These are phyloP conservation scores for Nigrograna mackinnonii DNA, from an alignment of 2,329 filamentous ascomycete genomes.

Conservation along the genomic window DNA sequence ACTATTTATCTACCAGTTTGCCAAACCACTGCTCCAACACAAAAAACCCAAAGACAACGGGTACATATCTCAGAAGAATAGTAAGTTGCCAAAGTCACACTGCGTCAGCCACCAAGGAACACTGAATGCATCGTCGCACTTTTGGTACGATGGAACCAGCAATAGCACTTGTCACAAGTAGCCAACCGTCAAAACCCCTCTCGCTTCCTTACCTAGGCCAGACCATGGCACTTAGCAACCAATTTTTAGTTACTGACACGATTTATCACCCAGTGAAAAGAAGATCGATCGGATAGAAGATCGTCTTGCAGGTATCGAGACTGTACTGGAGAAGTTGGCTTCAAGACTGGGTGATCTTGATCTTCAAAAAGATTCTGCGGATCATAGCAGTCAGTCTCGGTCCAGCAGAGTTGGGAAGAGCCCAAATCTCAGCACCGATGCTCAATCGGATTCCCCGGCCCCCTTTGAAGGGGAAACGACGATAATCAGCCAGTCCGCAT, in stretches of 20 bases:
- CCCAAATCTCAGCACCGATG: conserved; percentile 20
- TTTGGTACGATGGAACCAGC: too few species aligned
- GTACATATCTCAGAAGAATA: conserved; percentile 43
- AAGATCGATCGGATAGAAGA: conserved; percentile 59
- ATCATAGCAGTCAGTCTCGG: conserved; percentile 26
- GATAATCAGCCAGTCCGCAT: conserved; percentile 51
- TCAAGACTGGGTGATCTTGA: conserved; percentile 30
- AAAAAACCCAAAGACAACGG: conserved; percentile 35
- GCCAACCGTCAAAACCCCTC: too few species aligned
- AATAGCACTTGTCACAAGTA: too few species aligned
- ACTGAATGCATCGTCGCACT: too few species aligned
- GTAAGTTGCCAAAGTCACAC: too few species aligned
- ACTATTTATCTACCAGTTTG: too few species aligned
- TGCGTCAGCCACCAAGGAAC: too few species aligned
- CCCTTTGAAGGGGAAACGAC: conserved; percentile 56
- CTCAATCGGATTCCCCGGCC: conserved; percentile 24
- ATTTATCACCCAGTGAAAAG: conserved; percentile 49
- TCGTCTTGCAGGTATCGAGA: conserved; percentile 53
- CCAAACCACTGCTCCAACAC: conserved; percentile 32
- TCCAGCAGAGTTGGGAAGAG: conserved; percentile 19
- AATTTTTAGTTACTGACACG: too few species aligned
- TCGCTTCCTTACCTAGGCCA: too few species aligned
- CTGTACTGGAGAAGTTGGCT: conserved; percentile 41
- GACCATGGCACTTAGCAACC: background rate
- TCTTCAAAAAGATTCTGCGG: conserved; percentile 19